phyloP scores from a whole-genome alignment of 2,329 filamentous ascomycete species.

The Xylariaceae sp. region DNA sequence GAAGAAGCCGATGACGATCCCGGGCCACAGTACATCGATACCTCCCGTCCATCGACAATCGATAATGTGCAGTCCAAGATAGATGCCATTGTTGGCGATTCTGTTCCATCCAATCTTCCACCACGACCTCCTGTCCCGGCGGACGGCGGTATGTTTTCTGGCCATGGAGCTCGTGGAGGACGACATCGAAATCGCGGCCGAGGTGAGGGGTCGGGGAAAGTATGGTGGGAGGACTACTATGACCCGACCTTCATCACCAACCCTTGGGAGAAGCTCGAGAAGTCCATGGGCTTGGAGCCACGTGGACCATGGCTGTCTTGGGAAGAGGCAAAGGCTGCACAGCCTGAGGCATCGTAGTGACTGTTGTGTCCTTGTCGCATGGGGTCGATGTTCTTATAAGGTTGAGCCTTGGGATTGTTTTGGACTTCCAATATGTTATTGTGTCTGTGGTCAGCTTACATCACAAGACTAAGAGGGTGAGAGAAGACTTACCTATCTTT shows the following conservation, averaged over 20 bases:
- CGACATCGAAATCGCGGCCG: conserved; percentile 15
- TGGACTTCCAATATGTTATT: background rate
- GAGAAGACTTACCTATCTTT: background rate
- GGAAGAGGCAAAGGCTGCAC: conserved; percentile 25
- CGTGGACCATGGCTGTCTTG: conserved; percentile 44
- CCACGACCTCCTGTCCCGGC: conserved; percentile 5
- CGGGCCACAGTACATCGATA: conserved; percentile 31
- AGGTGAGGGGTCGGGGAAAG: conserved; percentile 38
- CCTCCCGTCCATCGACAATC: conserved; percentile 30
- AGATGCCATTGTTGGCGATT: conserved; percentile 23
- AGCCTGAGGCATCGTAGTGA: too few relatives aligned
- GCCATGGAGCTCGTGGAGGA: conserved; percentile 17
- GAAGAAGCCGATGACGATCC: conserved; percentile 10
- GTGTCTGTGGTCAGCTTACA: background rate
- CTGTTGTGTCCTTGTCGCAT: background rate
- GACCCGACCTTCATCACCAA: conserved; percentile 66
- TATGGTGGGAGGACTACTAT: conserved; percentile 66
- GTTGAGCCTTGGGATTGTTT: background rate
- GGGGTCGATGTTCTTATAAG: background rate
- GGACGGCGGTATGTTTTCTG: background rate
- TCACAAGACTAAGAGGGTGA: background rate
- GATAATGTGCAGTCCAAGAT: conserved; percentile 24
- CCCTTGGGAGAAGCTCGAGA: conserved; percentile 62
- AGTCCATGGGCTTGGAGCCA: conserved; percentile 39
- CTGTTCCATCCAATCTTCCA: conserved; percentile 5